Conservation (phyloP, 2,329 filamentous ascomycete species). For the Phialophora verrucosa region DNA sequence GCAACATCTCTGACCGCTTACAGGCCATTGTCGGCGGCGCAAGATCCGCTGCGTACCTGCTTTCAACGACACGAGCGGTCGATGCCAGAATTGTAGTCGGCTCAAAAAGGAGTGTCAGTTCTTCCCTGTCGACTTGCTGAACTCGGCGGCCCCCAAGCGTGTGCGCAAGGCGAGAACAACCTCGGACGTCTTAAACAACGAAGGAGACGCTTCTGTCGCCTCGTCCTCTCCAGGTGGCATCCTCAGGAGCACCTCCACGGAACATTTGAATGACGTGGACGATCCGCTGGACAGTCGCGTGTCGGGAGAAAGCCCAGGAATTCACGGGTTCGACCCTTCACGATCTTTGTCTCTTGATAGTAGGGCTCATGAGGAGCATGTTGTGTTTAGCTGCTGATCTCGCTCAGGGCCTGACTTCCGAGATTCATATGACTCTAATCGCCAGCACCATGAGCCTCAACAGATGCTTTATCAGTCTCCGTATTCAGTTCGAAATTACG, state of each 20-base stretch:
- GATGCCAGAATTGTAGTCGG: constrained; percentile 91
- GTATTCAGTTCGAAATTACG: constrained; percentile 23
- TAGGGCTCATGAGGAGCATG: constrained; percentile 7
- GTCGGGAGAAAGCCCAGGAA: constrained; percentile 27
- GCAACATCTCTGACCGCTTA: constrained; percentile 32
- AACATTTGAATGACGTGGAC: constrained; percentile 26
- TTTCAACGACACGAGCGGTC: constrained; percentile 71
- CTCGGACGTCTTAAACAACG: constrained; percentile 48
- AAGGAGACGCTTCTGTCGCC: constrained; percentile 54
- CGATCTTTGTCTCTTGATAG: constrained; percentile 26
- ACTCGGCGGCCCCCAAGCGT: constrained; percentile 58
- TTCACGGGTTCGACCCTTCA: constrained; percentile 17
- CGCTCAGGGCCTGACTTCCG: constrained; percentile 25
- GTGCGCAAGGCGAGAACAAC: constrained; percentile 52
- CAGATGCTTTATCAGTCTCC: constrained; percentile 20
- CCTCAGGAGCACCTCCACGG: constrained; percentile 31
- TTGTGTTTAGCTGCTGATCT: constrained; percentile 18
- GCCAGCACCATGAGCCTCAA: constrained; percentile 19
- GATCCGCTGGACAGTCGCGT: constrained; percentile 18
- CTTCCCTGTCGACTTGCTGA: constrained; percentile 80
- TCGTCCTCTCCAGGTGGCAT: constrained; percentile 52
- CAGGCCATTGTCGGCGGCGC: constrained; percentile 87
- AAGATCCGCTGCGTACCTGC: constrained; percentile 91
- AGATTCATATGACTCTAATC: constrained; percentile 21
- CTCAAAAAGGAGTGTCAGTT: constrained; percentile 95